Evolutionary conservation across 371 early-diverging fungal genomes (phyloP).

Genomic region (Capillidium rhysosporum): DNA sequence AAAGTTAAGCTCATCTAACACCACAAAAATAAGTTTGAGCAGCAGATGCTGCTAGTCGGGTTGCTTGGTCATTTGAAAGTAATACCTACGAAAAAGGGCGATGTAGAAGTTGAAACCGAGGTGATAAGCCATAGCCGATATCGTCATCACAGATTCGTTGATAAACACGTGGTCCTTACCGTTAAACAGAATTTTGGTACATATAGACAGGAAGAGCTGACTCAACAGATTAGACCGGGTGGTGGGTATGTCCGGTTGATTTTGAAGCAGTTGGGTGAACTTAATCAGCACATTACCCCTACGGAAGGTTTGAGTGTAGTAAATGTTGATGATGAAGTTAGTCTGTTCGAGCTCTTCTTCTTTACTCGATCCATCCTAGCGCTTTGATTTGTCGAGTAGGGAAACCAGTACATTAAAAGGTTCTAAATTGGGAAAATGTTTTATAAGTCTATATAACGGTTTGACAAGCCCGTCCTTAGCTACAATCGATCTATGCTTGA

Average conservation of each 20-base stretch:
- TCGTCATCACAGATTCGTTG: conserved; percentile 50
- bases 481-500: conserved; percentile 29
- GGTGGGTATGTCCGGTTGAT: conserved; percentile 14
- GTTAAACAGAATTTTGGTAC: conserved; percentile 55
- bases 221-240: neutral
- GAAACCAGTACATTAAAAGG: conserved; percentile 42
- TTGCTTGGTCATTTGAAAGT: conserved; percentile 36
- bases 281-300: conserved; percentile 27
- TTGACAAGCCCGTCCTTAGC: conserved; percentile 49
- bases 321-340: conserved; percentile 41
- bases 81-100: conserved; percentile 40
- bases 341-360: conserved; percentile 49
- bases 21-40: conserved; percentile 49
- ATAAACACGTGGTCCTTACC: conserved; percentile 44
- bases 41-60: conserved; percentile 51
- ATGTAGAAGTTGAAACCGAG: conserved; percentile 76
- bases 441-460: conserved; percentile 37
- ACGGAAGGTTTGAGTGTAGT: conserved; percentile 84
- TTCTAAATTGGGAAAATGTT: conserved; percentile 28
- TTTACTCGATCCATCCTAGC: conserved; percentile 42
- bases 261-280: conserved; percentile 25
- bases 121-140: conserved; percentile 40
- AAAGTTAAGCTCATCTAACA: conserved; percentile 83
- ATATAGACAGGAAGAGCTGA: conserved; percentile 54
- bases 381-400: conserved; percentile 19